phyloP scores from a whole-genome alignment of 805 yeast species.

The Wickerhamomyces subpelliculosus region DNA sequence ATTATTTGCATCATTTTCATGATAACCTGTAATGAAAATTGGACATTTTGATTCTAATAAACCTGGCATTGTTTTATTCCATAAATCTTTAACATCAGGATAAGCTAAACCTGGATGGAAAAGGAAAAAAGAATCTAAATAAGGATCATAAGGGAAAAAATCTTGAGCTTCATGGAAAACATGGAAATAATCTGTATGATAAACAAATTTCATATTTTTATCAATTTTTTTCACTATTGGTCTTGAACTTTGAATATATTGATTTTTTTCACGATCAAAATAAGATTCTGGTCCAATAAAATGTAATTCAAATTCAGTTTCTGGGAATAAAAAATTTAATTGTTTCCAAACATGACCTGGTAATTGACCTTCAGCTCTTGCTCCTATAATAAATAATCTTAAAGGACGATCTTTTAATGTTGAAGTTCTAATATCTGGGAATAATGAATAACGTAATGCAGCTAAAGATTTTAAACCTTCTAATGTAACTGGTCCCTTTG shows the following conservation, averaged over 20 bases:
- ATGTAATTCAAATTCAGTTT: conserved; percentile 74
- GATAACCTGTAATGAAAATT: conserved; percentile 84
- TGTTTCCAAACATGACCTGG: conserved; percentile 97
- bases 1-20: conserved; percentile 58
- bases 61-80: conserved; percentile 84
- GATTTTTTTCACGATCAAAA: conserved; percentile 63
- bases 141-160: conserved; percentile 97
- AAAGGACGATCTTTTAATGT: conserved; percentile 79
- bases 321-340: conserved; percentile 78
- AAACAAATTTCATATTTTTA: conserved; percentile 62
- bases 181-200: conserved; percentile 89
- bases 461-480: conserved; percentile 94
- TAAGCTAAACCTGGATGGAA: conserved; percentile 95
- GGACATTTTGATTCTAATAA: conserved; percentile 91
- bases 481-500: conserved; percentile 80
- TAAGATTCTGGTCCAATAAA: conserved; percentile 92
- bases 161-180: conserved; percentile 88
- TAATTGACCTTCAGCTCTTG: conserved; percentile 87
- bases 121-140: conserved; percentile 82
- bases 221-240: conserved; percentile 73
- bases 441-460: conserved; percentile 84
- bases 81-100: conserved; percentile 67
- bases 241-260: conserved; percentile 49
- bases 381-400: conserved; percentile 84
- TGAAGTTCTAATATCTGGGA: conserved; percentile 53